These are phyloP conservation scores for Phytophthora fragariaefolia DNA, from an alignment of 352 stramenopile species.

Conservation along the genomic window DNA sequence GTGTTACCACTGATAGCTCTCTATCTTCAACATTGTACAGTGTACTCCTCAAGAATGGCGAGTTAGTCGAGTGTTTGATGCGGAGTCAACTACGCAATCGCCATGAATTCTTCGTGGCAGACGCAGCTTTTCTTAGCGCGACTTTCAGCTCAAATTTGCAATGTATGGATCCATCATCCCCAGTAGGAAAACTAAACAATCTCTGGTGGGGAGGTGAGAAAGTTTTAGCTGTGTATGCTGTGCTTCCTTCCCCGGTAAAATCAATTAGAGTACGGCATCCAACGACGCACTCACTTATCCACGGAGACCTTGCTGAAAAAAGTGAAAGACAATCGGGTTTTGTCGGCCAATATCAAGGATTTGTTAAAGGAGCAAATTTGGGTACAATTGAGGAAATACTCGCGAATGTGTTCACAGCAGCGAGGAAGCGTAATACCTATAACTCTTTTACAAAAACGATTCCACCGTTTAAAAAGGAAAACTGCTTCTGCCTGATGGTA, in stretches of 20 bases:
- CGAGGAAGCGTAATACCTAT: slow-evolving; percentile 15
- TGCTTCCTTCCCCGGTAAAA: slow-evolving; percentile 38
- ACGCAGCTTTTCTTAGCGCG: slow-evolving; percentile 49
- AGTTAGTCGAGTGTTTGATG: slow-evolving; percentile 38
- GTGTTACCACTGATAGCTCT: neutral
- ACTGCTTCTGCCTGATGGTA: slow-evolving; percentile 57
- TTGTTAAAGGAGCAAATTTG: slow-evolving; percentile 41
- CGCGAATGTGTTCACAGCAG: slow-evolving; percentile 36
- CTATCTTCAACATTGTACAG: slow-evolving; percentile 34
- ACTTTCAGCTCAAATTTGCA: slow-evolving; percentile 38
- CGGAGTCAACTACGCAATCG: slow-evolving; percentile 44
- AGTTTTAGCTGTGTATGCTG: slow-evolving; percentile 59
- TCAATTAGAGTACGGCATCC: slow-evolving; percentile 49
- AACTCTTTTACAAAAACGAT: neutral
- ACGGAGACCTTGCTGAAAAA: slow-evolving; percentile 40
- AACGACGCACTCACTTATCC: slow-evolving; percentile 47
- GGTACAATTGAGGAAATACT: slow-evolving; percentile 38
- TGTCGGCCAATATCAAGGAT: slow-evolving; percentile 70
- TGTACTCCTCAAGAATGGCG: slow-evolving; percentile 50
- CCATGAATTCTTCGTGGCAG: slow-evolving; percentile 49
- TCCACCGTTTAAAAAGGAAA: slow-evolving; percentile 39
- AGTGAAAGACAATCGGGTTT: slow-evolving; percentile 52
- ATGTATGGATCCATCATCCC: neutral
- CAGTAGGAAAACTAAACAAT: slow-evolving; percentile 28
- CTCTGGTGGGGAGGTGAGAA: slow-evolving; percentile 54